A percentile compares a stretch with the other conserved stretches of the same genome.
These are phyloP conservation scores for Colletotrichum eremochloae DNA, from an alignment of 2,329 filamentous ascomycete genomes.

Conservation along the genomic window DNA sequence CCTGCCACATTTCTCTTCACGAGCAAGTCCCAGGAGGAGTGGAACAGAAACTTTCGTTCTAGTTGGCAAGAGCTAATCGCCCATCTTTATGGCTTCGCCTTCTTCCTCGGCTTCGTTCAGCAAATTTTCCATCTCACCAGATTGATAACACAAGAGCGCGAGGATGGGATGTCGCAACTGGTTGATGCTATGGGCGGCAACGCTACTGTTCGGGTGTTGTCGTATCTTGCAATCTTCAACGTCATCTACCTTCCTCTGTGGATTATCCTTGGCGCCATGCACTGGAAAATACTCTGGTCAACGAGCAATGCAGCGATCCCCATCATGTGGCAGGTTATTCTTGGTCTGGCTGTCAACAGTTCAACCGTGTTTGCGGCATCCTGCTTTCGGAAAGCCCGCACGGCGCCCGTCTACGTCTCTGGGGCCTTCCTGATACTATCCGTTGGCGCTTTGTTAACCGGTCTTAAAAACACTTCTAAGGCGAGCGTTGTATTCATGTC, in stretches of 20 bases:
- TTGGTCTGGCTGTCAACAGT: conserved; percentile 70
- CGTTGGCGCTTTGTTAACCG: conserved; percentile 22
- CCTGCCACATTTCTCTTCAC: conserved; percentile 45
- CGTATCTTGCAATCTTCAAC: conserved; percentile 1
- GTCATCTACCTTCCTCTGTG: conserved; percentile 41
- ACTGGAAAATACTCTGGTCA: conserved; percentile 47
- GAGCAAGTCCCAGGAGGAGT: conserved; percentile 23
- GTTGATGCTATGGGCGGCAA: conserved; percentile 45
- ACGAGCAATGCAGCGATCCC: conserved; percentile 48
- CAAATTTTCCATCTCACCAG: conserved; percentile 33
- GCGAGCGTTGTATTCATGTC: conserved; percentile 29
- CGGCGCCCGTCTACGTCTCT: conserved; percentile 51
- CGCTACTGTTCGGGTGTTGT: not conserved
- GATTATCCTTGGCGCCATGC: conserved; percentile 48
- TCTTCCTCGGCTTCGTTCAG: conserved; percentile 44
- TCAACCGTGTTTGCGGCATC: conserved; percentile 69
- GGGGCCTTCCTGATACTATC: conserved; percentile 48
- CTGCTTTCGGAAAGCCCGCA: conserved; percentile 53
- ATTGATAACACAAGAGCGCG: conserved; percentile 49
- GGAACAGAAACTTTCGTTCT: conserved; percentile 14
- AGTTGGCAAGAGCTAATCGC: conserved; percentile 37
- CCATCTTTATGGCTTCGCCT: conserved; percentile 45
- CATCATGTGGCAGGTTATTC: conserved; percentile 61
- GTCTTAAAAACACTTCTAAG: not conserved
- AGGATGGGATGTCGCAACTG: conserved; percentile 50